These are phyloP conservation scores for Hysterium pulicare DNA, from an alignment of 2,329 filamentous ascomycete genomes.

Conservation along the genomic window DNA sequence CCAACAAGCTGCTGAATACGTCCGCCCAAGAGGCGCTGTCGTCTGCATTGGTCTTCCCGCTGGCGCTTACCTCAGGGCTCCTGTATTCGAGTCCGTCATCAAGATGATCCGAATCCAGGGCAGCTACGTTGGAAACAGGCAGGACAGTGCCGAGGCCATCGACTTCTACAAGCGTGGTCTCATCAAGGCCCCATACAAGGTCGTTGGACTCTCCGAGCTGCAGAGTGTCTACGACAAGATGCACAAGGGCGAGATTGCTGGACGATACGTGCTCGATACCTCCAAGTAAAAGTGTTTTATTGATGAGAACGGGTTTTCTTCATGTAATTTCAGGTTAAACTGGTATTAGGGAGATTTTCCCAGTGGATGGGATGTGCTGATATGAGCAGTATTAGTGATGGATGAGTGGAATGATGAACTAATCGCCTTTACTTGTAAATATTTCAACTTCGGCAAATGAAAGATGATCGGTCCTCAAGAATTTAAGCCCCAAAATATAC, in stretches of 20 bases:
- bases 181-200: conserved; percentile 86
- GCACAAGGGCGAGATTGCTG: conserved; percentile 66
- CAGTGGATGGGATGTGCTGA: too few relatives aligned
- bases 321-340: too few relatives aligned
- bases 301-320: too few relatives aligned
- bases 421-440: too few relatives aligned
- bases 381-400: too few relatives aligned
- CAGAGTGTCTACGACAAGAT: conserved; percentile 73
- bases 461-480: too few relatives aligned
- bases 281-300: too few relatives aligned
- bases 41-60: conserved; percentile 88
- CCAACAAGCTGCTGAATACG: conserved; percentile 88
- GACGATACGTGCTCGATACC: conserved; percentile 75
- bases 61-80: conserved; percentile 72
- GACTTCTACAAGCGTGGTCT: conserved; percentile 83
- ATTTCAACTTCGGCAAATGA: too few relatives aligned
- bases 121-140: conserved; percentile 88
- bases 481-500: too few relatives aligned
- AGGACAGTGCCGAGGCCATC: conserved; percentile 82
- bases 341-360: too few relatives aligned
- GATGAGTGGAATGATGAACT: too few relatives aligned
- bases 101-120: conserved; percentile 91
- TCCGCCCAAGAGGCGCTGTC: conserved; percentile 76
- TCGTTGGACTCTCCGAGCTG: conserved; percentile 74
- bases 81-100: conserved; percentile 85